Base-by-base conservation (phyloP, 2,329 filamentous ascomycete genomes). In the Grosmannia clavigera region DNA sequence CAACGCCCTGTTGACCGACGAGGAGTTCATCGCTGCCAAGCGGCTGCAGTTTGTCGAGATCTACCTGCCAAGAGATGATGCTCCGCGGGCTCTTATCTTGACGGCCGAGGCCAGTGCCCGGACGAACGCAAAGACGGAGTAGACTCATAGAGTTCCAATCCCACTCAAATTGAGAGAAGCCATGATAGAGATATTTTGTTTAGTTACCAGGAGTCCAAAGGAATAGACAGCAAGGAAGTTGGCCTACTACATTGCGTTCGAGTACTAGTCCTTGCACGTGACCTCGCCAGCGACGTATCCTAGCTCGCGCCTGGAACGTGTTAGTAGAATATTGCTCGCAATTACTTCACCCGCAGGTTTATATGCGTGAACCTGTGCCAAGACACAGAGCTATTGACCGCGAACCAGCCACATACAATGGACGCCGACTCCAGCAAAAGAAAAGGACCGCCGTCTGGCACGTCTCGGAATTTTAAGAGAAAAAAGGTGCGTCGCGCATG, bases 61-160 rank as follows among this genome's bases (percentile, higher is more conserved):
- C 57, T 86, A 89, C 68, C 90, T 95, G 82, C 85, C 84, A 11
- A 86, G 82, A 72, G 80, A 90, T 62, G 90, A 95, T 72, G 88
- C 89, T 14, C 90, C 90, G 0, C 76, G 78, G 55, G 82, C 83
- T 5, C 71, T 95, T 66, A 82, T 86, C 67, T 73, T 84, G 68
- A 90, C 87, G 27, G 86, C 88, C 0, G 80, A 87, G 70, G 84
- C 85, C 5, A 85, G 84, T 54, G 88, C 87, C 6, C 83, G 75
- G 73, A 83, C 78, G 57, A 92, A 92, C 70, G 76, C 81, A 7
- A 79, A 70, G 67, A 64, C 63, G 54, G 62, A 72, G 35, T 74
- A 68, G 38, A n/a, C 5, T 29, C 11, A 52, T 12, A 16, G 27
- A 16, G 2, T 50, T 14, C 38, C 14, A 40, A 31, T 22, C 29